phyloP scores from a whole-genome alignment of 108 stramenopile species.

The Cyclotella cryptica region DNA sequence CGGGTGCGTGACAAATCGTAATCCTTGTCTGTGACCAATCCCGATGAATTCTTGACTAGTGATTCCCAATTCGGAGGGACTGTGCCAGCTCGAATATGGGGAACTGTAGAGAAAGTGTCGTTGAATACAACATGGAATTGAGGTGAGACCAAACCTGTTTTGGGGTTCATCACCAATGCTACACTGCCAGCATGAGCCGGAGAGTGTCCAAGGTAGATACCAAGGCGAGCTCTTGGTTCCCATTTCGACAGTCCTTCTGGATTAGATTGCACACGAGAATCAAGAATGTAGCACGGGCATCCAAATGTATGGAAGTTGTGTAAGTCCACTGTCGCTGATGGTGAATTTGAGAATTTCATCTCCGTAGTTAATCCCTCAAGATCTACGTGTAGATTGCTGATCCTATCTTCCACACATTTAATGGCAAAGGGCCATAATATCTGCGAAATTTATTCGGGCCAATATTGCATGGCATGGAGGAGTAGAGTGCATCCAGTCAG shows the following conservation, averaged over 20 bases:
- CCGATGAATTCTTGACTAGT: conserved; percentile 4
- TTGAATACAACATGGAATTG: conserved; percentile 46
- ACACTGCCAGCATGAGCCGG: conserved; percentile 42
- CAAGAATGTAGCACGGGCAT: conserved; percentile 21
- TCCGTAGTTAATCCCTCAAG: background rate
- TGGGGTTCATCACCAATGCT: conserved; percentile 41
- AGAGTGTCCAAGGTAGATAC: conserved; percentile 43
- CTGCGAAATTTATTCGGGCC: conserved; percentile 20
- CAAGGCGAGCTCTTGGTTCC: conserved; percentile 30
- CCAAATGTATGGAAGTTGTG: conserved; percentile 23
- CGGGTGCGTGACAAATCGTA: conserved; percentile 11
- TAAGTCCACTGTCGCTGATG: background rate
- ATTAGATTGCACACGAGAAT: conserved; percentile 5
- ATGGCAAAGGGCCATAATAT: conserved; percentile 40
- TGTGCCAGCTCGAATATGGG: conserved; percentile 15
- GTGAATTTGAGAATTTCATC: background rate
- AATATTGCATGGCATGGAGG: conserved; percentile 17
- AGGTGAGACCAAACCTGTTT: conserved; percentile 34
- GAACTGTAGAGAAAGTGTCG: conserved; percentile 31
- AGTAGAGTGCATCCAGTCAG: conserved; percentile 19
- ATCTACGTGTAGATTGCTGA: conserved; percentile 17
- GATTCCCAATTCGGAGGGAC: conserved; percentile 29
- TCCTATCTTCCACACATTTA: conserved; percentile 4
- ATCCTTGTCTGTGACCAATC: conserved; percentile 17
- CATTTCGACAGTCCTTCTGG: conserved; percentile 28